These are phyloP conservation scores for Rubia occidens DNA, from an alignment of 305 asterid genomes.

Conservation along the genomic window DNA sequence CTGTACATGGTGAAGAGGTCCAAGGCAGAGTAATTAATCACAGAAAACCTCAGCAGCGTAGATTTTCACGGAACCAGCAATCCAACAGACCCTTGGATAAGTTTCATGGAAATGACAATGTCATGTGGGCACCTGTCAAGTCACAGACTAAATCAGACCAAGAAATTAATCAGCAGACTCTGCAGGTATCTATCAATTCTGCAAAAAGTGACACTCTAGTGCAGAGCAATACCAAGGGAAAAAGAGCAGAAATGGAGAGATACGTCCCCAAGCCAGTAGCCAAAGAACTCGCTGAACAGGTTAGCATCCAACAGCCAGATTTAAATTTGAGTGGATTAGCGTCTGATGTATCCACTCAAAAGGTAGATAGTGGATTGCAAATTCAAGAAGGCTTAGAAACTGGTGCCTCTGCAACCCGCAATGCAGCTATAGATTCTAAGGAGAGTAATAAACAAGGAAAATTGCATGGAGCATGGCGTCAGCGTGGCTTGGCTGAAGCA, in stretches of 20 bases:
- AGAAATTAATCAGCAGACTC: constrained; percentile 37
- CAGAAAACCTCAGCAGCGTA: constrained; percentile 64
- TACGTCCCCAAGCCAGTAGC: constrained; percentile 92
- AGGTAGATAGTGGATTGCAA: constrained; percentile 27
- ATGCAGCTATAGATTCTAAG: constrained; percentile 25
- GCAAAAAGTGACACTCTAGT: constrained; percentile 34
- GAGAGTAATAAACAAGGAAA: constrained; percentile 48
- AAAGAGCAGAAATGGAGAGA: constrained; percentile 96
- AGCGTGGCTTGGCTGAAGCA: constrained; percentile 39
- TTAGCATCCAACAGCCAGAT: constrained; percentile 29
- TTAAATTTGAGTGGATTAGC: constrained; percentile 28
- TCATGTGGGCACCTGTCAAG: constrained; percentile 90
- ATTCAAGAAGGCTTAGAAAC: constrained; percentile 27
- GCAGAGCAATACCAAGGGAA: constrained; percentile 54
- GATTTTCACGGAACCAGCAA: constrained; percentile 56
- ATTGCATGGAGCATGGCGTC: constrained; percentile 57
- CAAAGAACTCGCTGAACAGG: constrained; percentile 84
- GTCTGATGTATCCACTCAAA: constrained; percentile 34
- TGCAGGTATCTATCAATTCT: constrained; percentile 30
- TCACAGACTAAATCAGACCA: constrained; percentile 52
- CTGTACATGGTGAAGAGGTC: constrained; percentile 40
- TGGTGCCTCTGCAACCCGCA: constrained; percentile 27
- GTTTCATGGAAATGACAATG: constrained; percentile 50
- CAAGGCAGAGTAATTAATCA: constrained; percentile 44
- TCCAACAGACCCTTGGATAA: constrained; percentile 49